Conservation (phyloP, 345 rosid genomes). For the Rhizophora mangle region DNA sequence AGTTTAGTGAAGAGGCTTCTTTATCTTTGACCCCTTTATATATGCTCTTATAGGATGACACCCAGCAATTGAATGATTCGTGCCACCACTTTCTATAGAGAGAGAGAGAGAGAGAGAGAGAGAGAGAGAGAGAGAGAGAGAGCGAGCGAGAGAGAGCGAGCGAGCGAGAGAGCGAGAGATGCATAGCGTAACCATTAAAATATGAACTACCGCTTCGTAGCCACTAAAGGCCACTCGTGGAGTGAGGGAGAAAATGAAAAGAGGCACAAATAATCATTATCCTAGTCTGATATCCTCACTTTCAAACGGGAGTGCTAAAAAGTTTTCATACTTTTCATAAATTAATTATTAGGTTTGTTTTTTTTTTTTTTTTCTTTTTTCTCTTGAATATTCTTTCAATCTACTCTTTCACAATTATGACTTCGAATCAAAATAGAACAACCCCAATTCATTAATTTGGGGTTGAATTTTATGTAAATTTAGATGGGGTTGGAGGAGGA, state of each 20-base stretch:
- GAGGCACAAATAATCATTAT: slow-evolving; percentile 34
- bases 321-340: background rate
- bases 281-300: slow-evolving; percentile 14
- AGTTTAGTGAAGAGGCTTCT: no score
- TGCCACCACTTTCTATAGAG: background rate
- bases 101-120: background rate
- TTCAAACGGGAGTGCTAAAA: background rate
- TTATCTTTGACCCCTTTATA: slow-evolving; percentile 11
- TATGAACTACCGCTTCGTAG: slow-evolving; percentile 6
- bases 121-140: background rate
- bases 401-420: no score
- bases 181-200: background rate
- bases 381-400: no score
- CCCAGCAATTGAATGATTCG: background rate
- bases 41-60: background rate
- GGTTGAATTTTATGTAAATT: no score
- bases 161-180: background rate
- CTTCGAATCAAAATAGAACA: no score
- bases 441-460: no score
- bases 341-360: no score
- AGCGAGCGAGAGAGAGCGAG: no score
- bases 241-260: background rate
- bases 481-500: no score
- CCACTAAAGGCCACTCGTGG: slow-evolving; percentile 37
- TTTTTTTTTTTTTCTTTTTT: no score